Evolutionary conservation across 176 grass and related monocot genomes (phyloP), one percentile per base, ranked within the genome.

Genomic region (Zoysia japonica): DNA sequence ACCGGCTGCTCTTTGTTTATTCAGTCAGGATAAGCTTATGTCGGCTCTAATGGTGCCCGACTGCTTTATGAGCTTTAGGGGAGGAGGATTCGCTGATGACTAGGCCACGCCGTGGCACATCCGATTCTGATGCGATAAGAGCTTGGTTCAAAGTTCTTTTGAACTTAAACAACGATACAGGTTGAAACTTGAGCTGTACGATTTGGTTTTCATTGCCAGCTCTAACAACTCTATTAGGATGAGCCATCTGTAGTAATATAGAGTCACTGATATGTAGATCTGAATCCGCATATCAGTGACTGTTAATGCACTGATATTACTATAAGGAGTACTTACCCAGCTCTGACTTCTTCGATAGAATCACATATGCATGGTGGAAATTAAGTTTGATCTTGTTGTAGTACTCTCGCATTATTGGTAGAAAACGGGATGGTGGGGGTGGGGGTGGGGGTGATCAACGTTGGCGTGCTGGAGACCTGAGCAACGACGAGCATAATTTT

Each of bases 81-180:
- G 19, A 57, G 28, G 2, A 2, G 11, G 63, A 84, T 75, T 76
- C 72, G 53, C 82, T 50, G 65, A 70, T 50, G 65, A 61, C 71
- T 13, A 47, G 5, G 11, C 8, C 13, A 17, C 48, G 47, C 43
- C 70, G 80, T 66, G 71, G 48, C 80, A 56, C 48, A 67, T 83
- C 80, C 47, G 80, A 67, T 75, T 74, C 71, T 9, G 59, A 75
- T 67, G 47, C 70, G 59, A 74, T 74, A 74, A 74, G 46, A 6
- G 11, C 28, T 28, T 28, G 28, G 28, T 56, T 42, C 3, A 64
- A 81, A 71, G 55, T 28, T 28, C 28, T 28, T 28, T 62, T 5
- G 4, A 11, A 9, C 9, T 47, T 50, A 50, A n/a, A 64, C 3
- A 37, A 5, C 10, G 16, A 3, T 61, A 2, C 3, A 1, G 1